Percentiles rank a stretch among this genome's conserved stretches.
Evolutionary conservation across 2,329 filamentous ascomycete species (phyloP).

Genomic region (Pseudogymnoascus sp.): DNA sequence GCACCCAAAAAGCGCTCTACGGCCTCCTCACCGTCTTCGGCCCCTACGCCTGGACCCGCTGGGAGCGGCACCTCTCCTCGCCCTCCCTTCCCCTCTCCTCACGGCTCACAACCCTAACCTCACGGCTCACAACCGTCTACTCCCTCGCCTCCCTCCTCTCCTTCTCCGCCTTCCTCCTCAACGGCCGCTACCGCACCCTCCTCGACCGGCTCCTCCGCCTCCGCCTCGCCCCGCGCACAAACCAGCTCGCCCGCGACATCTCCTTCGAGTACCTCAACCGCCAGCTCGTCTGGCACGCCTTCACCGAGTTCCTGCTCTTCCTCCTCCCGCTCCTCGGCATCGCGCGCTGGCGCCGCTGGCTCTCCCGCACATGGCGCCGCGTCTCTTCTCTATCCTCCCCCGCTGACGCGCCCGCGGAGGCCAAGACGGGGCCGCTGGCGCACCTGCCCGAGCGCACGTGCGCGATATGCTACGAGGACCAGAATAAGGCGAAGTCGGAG

Average conservation of each 20-base stretch:
- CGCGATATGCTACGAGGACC: slow-evolving; percentile 92
- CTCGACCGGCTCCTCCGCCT: slow-evolving; percentile 78
- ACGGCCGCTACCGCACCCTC: slow-evolving; percentile 84
- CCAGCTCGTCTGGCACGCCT: slow-evolving; percentile 98
- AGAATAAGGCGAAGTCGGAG: slow-evolving; percentile 66
- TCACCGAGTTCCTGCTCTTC: slow-evolving; percentile 97
- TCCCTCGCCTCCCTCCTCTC: slow-evolving; percentile 74
- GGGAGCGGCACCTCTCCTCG: slow-evolving; percentile 74
- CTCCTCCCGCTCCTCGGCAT: slow-evolving; percentile 95
- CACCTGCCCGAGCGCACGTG: slow-evolving; percentile 92
- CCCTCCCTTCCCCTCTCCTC: slow-evolving; percentile 32
- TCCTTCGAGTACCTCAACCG: slow-evolving; percentile 97
- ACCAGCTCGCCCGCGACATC: slow-evolving; percentile 80
- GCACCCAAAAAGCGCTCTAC: slow-evolving; percentile 75
- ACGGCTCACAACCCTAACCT: slow-evolving; percentile 61
- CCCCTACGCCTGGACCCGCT: slow-evolving; percentile 82
- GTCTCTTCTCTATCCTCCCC: slow-evolving; percentile 54
- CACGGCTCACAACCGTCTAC: slow-evolving; percentile 61
- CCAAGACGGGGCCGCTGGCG: slow-evolving; percentile 62
- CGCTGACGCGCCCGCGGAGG: slow-evolving; percentile 40
- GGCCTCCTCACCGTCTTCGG: slow-evolving; percentile 81
- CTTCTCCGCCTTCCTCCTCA: slow-evolving; percentile 84
- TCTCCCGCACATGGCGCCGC: slow-evolving; percentile 78
- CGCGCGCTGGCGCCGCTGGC: slow-evolving; percentile 82
- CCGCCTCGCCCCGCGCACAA: slow-evolving; percentile 75